Evolutionary conservation across 108 stramenopile genomes (phyloP), one percentile per base, ranked within the genome.

Genomic region (Chaetoceros muelleri): DNA sequence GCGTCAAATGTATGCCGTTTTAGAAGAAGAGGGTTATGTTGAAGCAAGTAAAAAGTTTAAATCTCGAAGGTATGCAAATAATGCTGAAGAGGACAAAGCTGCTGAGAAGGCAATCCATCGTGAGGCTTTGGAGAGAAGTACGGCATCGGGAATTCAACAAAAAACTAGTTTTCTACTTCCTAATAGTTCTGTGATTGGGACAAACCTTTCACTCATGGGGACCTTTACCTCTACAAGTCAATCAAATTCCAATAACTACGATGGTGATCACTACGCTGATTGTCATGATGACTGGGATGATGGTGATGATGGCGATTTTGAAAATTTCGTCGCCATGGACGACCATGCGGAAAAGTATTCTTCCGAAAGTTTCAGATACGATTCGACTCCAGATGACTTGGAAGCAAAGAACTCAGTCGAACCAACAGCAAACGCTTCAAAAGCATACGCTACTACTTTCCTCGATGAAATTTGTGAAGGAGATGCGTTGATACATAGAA

Each of bases 81-180:
- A 74, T 16, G 60, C 65, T 5, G 84, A 89, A 58, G 87, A 84
- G 48, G 91, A 93, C 53, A 71, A 71, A 30, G 83, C 84, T 52
- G 91, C 91, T 19, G 91, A 93, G 57, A 48, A 61, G 28, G 74
- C 78, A 44, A 87, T 93, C 69, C 84, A 88, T 54, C 61, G 71
- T 45, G 87, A 86, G 55, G 81, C 84, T 13, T 60, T 84, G 24
- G 90, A 93, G 51, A 80, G 84, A 5, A 84, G 82, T 62, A 40
- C 34, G 5, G 34, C 34, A 40, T 40, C 34, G 5, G 34, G 34
- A 10, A 40, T 40, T 40, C 34, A 40, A 13, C 5, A 40, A 10
- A 5, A 13, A 10, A n/a, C n/a, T n/a, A 40, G 34, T 13, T 40
- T 10, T 13, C 5, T 40, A 13, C 34, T 40, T 40, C 34, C 34